A percentile compares a stretch with the other conserved stretches of the same genome.
These are phyloP conservation scores for Acacia confusa DNA, from an alignment of 306 rosid species.

Conservation along the genomic window DNA sequence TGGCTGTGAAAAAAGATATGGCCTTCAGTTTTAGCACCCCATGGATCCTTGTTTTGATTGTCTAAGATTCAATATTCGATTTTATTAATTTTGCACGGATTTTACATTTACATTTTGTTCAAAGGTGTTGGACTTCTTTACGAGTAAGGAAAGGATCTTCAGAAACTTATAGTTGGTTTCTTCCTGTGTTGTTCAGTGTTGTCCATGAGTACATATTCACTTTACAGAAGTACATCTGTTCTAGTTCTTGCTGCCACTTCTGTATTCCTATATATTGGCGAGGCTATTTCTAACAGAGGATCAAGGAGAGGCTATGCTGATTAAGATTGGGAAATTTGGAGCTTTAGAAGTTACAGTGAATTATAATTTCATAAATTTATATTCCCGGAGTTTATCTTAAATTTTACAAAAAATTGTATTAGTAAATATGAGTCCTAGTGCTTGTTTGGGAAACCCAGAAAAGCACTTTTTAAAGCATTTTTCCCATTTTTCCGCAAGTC, in stretches of 20 bases:
- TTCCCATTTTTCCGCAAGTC: no score
- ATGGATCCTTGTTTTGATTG: not conserved
- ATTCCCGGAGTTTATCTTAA: not conserved
- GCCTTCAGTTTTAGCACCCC: constrained; percentile 9
- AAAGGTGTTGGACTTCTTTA: not conserved
- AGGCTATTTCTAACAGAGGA: not conserved
- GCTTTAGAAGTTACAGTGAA: not conserved
- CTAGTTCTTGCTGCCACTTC: not conserved
- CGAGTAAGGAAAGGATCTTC: not conserved
- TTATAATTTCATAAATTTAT: not conserved
- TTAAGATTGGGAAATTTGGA: not conserved
- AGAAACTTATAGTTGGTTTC: constrained; percentile 4
- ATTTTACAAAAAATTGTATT: not conserved
- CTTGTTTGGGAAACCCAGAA: no score
- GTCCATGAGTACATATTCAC: not conserved
- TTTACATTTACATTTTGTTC: constrained; percentile 12
- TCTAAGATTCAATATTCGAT: not conserved
- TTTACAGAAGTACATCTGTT: not conserved
- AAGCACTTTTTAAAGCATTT: no score
- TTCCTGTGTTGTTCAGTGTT: not conserved
- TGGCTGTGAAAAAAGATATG: not conserved
- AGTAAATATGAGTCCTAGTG: not conserved
- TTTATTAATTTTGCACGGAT: not conserved
- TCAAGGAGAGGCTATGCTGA: not conserved
- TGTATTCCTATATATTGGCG: not conserved